Base-by-base conservation (phyloP, 768 basidiomycete genomes). In the Fomitopsis pulvina region DNA sequence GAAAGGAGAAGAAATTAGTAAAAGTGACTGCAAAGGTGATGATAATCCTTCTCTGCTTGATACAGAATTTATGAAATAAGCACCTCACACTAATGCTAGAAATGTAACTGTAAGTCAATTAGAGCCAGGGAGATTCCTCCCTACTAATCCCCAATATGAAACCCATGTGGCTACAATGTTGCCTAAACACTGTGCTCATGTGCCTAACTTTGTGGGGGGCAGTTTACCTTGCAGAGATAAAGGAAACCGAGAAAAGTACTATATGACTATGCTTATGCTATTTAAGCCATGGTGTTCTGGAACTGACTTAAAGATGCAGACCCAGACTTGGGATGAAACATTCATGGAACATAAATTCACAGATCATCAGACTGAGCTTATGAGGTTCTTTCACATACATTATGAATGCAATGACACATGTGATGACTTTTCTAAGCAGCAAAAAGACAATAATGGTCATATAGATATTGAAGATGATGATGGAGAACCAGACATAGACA, bases 201-300 rank as follows among this genome's bases (percentile, higher is more conserved):
- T 67, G 4, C 63, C 64, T 16, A 66, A 69, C 47, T 66, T 71
- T 54, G 45, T 63, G 11, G 67, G 66, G 2, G 56, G 38, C 25
- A 18, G 52, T 4, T 45, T 70, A 16, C 68, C 68, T 5, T 12
- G 67, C n/a, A 25, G 28, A 42, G 68, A 69, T 53, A 47, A 55
- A 38, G 68, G 65, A 10, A 63, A 68, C 45, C 10, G 61, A 12
- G 67, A 68, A 29, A 61, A 61, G 18, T 70, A 69, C 49, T 66
- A 63, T 50, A 41, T 39, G 27, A 57, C 64, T 1, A 68, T 72
- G 66, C 42, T 69, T 1, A 61, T 64, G 2, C 39, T 70, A 3
- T 70, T 69, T 48, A 60, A 63, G 25, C 68, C 69, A 2, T 68
- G 68, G 66, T 51, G 66, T 25, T 53, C 53, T 14, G 64, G 66